A percentile compares a stretch with the other conserved stretches of the same genome.
These are phyloP conservation scores for Xylaria cubensis DNA, from an alignment of 495 filamentous ascomycete species.

Conservation along the genomic window DNA sequence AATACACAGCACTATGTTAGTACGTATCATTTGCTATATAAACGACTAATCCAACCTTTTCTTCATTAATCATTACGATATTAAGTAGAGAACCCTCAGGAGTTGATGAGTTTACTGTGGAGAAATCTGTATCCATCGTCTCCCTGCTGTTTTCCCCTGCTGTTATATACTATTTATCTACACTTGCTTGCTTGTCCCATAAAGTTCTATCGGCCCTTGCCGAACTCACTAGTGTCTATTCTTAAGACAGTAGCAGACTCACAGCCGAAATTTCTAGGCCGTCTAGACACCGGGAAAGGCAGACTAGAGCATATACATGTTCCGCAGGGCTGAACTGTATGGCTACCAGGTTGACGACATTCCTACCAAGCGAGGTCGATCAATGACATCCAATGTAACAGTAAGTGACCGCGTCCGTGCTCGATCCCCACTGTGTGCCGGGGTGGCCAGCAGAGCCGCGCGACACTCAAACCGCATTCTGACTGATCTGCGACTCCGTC, in stretches of 20 bases:
- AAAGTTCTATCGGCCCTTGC: too few species aligned
- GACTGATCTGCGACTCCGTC: conserved; percentile 39
- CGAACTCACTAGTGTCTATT: background rate
- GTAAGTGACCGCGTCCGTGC: background rate
- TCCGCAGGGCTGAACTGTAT: conserved; percentile 20
- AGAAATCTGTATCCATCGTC: background rate
- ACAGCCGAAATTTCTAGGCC: background rate
- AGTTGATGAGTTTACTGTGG: background rate
- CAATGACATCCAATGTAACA: background rate
- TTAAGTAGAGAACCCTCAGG: background rate
- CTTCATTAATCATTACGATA: background rate
- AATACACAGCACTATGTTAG: too few species aligned
- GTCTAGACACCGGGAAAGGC: background rate
- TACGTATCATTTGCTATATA: background rate
- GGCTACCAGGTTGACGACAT: background rate
- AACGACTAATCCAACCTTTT: background rate
- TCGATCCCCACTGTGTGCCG: background rate
- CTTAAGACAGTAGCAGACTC: background rate
- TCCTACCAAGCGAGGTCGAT: conserved; percentile 11
- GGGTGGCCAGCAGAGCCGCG: conserved; percentile 29
- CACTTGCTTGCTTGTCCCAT: background rate
- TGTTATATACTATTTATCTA: background rate
- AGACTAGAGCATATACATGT: conserved; percentile 2
- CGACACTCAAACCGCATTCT: conserved; percentile 38
- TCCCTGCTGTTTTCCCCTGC: background rate